Conservation (phyloP, 306 rosid genomes). For the Prunus salicina region DNA sequence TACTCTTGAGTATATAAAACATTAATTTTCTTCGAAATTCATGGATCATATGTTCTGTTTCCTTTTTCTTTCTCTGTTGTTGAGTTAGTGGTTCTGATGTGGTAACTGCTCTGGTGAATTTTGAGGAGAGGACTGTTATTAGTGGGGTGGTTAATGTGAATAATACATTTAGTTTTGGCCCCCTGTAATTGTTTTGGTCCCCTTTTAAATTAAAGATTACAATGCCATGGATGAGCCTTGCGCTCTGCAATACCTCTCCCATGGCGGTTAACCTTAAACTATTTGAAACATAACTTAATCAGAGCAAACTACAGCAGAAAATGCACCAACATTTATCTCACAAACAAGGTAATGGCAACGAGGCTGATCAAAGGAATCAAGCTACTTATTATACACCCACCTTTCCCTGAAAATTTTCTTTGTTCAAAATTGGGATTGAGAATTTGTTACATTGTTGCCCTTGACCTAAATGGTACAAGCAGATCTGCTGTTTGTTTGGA, state of each 20-base stretch:
- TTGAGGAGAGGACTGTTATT: background rate
- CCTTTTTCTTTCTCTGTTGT: background rate
- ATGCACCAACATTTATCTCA: background rate
- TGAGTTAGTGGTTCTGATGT: background rate
- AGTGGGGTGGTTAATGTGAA: background rate
- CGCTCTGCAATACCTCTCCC: no score
- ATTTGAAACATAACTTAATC: background rate
- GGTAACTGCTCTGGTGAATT: background rate
- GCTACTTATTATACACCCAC: background rate
- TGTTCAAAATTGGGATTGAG: background rate
- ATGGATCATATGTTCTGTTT: background rate
- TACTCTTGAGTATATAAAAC: conserved; percentile 3
- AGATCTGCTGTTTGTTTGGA: no score
- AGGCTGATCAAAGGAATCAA: background rate
- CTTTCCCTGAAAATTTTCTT: background rate
- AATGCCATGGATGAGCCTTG: no score
- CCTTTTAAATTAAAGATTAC: no score
- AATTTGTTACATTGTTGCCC: background rate
- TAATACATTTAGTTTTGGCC: no score
- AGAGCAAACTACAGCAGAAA: background rate
- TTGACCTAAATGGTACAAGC: background rate
- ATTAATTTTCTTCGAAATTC: background rate
- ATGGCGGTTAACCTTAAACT: background rate
- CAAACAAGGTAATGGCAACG: background rate
- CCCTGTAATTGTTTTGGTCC: background rate